Evolutionary conservation across 805 yeast genomes (phyloP).

Genomic region (Kodamaea kaohsiungensis): DNA sequence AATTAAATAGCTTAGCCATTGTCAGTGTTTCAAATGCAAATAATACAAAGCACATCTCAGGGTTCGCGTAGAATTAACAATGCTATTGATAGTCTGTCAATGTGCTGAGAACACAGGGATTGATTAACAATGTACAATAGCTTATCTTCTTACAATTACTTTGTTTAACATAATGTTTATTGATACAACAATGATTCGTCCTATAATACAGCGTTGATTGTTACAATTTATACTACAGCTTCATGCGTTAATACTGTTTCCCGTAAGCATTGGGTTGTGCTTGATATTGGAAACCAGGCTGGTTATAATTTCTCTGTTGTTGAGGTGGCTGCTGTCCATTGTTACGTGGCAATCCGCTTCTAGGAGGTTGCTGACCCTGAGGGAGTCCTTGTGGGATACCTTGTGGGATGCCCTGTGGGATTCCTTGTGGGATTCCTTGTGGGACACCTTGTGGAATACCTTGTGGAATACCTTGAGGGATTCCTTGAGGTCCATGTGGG

Average conservation of each 20-base stretch:
- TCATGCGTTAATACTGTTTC: slow-evolving; percentile 3
- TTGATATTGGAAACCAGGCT: slow-evolving; percentile 7
- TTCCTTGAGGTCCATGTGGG: background rate
- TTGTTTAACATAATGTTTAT: background rate
- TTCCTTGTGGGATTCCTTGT: background rate
- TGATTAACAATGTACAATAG: too few relatives aligned
- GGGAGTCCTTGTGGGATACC: slow-evolving; percentile 4
- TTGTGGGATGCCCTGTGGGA: slow-evolving; percentile 1
- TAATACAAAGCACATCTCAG: slow-evolving; percentile 6
- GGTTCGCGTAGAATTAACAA: too few relatives aligned
- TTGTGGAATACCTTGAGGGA: slow-evolving; percentile 3
- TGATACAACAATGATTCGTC: background rate
- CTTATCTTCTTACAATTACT: too few relatives aligned
- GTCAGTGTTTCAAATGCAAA: background rate
- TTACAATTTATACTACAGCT: background rate
- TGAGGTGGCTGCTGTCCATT: slow-evolving; percentile 9
- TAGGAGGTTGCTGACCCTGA: slow-evolving; percentile 5
- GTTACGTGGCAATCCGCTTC: slow-evolving; percentile 9
- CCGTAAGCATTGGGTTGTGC: slow-evolving; percentile 5
- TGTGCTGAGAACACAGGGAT: too few relatives aligned
- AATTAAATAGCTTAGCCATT: background rate
- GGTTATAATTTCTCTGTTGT: slow-evolving; percentile 5
- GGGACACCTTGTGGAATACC: background rate
- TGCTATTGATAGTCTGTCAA: too few relatives aligned
- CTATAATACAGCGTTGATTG: background rate